Percentiles rank a stretch among this genome's conserved stretches.
Evolutionary conservation across 78 protist species (phyloP).

Genomic region (Bigelowiella natans): DNA sequence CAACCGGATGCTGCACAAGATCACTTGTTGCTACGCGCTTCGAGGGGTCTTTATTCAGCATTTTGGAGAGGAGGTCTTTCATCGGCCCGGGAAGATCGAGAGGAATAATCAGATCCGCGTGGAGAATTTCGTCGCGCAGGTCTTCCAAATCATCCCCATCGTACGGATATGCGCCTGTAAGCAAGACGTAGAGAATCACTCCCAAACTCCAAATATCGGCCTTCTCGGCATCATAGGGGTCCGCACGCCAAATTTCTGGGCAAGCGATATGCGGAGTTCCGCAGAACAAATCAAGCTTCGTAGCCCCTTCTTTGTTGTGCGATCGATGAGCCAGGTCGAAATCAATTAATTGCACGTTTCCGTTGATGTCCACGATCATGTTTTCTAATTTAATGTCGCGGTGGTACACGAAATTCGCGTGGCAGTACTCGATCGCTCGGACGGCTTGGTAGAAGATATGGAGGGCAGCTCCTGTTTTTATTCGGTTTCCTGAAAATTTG

Average conservation of each 20-base stretch:
- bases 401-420: neutral
- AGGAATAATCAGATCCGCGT: neutral
- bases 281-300: neutral
- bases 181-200: neutral
- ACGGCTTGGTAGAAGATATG: neutral
- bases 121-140: neutral
- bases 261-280: neutral
- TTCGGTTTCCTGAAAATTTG: neutral
- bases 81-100: neutral
- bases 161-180: neutral
- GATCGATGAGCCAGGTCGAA: neutral
- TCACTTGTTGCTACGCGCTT: no score
- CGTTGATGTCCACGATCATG: neutral
- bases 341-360: neutral
- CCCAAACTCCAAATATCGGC: neutral
- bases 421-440: neutral
- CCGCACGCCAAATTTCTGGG: neutral
- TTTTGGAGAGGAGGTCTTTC: neutral
- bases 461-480: neutral
- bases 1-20: no score
- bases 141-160: neutral
- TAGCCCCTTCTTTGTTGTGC: neutral
- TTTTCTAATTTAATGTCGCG: neutral
- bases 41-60: no score
- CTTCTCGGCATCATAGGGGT: neutral